These are phyloP conservation scores for Cicer yamashitae DNA, from an alignment of 306 rosid species.

Conservation along the genomic window DNA sequence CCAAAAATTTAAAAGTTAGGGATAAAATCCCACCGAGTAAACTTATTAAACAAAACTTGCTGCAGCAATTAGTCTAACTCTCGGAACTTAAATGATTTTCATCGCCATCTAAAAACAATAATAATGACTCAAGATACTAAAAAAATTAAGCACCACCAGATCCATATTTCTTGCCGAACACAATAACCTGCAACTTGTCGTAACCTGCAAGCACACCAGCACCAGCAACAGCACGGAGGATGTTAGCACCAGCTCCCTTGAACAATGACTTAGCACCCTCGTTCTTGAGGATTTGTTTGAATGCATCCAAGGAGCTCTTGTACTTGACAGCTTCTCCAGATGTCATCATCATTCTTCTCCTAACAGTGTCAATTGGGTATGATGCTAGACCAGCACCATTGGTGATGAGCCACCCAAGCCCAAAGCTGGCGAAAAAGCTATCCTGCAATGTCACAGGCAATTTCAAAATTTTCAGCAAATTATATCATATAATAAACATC, in stretches of 20 bases:
- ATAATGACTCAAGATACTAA: not conserved
- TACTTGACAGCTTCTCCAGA: constrained; percentile 96
- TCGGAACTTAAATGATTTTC: constrained; percentile 68
- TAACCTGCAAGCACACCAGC: constrained; percentile 98
- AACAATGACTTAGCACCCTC: constrained; percentile 90
- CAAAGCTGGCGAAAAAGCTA: constrained; percentile 90
- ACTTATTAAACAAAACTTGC: constrained; percentile 81
- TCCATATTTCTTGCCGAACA: constrained; percentile 90
- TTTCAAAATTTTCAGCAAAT: not conserved
- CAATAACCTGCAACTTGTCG: constrained; percentile 78
- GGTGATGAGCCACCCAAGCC: constrained; percentile 91
- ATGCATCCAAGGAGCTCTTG: constrained; percentile 82
- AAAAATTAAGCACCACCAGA: constrained; percentile 70
- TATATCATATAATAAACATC: not conserved
- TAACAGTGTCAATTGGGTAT: constrained; percentile 91
- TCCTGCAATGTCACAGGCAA: constrained; percentile 55
- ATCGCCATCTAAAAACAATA: constrained; percentile 75
- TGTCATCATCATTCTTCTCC: constrained; percentile 99
- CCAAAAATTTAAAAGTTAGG: constrained; percentile 56
- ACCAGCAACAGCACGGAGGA: constrained; percentile 88
- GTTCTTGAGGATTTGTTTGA: constrained; percentile 74
- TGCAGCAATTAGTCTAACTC: constrained; percentile 57
- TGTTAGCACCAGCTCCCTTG: constrained; percentile 97
- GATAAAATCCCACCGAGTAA: constrained; percentile 65
- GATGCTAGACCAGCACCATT: constrained; percentile 92